Evolutionary conservation across 176 grass and related monocot species (phyloP), one percentile per base, ranked within the genome.

Genomic region (Eragrostis nindensis): DNA sequence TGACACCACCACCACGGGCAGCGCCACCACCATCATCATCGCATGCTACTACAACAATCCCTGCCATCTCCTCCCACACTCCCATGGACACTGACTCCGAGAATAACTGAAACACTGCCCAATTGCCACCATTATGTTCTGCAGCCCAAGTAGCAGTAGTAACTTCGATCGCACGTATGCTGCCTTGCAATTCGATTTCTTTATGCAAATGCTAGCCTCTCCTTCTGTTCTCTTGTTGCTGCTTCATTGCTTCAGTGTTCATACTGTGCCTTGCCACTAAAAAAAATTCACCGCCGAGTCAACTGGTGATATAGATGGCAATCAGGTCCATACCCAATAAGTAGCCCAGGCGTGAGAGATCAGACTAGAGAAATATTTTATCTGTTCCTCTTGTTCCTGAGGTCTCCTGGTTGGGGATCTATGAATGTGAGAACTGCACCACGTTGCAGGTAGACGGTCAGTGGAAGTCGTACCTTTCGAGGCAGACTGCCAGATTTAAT

Each of bases 11-110:
- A 48, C 73, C 62, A 76, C 72, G 24, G 49, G 72, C 73, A 84
- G 12, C 67, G 55, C 4, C 71, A 21, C 49, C 16, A 32, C 7
- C 66, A 78, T 1, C 67, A 85, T 71, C 74, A 78, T 79, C 68
- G 75, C 75, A 85, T 85, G 83, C 75, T 85, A 11, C 55, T 61
- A 61, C 57, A 22, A 61, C 83, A 66, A 79, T 65, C 64, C 59
- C 19, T 85, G 68, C 68, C 67, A 73, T 79, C 57, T 45, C 68
- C 55, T 56, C 45, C 75, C 52, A 84, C 75, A 85, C 75, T 79
- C 57, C 83, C 32, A 71, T 78, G 74, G 54, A 64, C 45, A 85
- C 74, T 71, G 66, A 71, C 66, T 85, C 66, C 69, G 25, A 54
- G 83, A 66, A 86, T 66, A 79, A 66, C 83, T 50, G 45, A 42